These are phyloP conservation scores for Suillus cothurnatus DNA, from an alignment of 768 basidiomycete species.

Conservation along the genomic window DNA sequence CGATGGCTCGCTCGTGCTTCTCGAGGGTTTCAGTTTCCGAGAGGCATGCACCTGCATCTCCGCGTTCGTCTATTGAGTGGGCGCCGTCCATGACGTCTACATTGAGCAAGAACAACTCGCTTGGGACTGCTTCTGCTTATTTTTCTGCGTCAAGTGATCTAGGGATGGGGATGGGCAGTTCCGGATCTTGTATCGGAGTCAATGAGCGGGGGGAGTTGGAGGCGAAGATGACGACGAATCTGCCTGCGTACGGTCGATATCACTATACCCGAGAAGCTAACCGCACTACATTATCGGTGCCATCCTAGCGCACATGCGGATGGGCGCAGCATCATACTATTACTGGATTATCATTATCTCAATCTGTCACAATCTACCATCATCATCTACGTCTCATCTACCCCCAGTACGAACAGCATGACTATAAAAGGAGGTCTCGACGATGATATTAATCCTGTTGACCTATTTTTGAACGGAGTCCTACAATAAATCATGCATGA, in stretches of 20 bases:
- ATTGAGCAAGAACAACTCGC: conserved; percentile 14
- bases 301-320: not conserved
- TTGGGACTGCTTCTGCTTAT: conserved; percentile 29
- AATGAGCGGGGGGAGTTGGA: conserved; percentile 32
- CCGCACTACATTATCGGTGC: not conserved
- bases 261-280: conserved; percentile 14
- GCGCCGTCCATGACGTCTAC: conserved; percentile 8
- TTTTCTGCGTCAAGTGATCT: conserved; percentile 27
- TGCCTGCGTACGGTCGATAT: conserved; percentile 16
- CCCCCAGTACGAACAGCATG: not conserved
- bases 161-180: conserved; percentile 12
- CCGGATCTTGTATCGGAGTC: conserved; percentile 13
- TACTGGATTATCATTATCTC: not conserved
- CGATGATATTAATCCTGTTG: not conserved
- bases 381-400: not conserved
- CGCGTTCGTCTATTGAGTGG: conserved; percentile 26
- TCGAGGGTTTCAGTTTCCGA: conserved; percentile 20
- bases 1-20: conserved; percentile 35
- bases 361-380: not conserved
- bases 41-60: conserved; percentile 20
- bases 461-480: not conserved
- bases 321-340: too few relatives aligned
- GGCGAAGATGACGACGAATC: conserved; percentile 11
- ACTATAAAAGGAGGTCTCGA: not conserved
- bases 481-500: not conserved